These are phyloP conservation scores for Cystobasidium slooffiae DNA, from an alignment of 1,284 basidiomycete species.

Conservation along the genomic window DNA sequence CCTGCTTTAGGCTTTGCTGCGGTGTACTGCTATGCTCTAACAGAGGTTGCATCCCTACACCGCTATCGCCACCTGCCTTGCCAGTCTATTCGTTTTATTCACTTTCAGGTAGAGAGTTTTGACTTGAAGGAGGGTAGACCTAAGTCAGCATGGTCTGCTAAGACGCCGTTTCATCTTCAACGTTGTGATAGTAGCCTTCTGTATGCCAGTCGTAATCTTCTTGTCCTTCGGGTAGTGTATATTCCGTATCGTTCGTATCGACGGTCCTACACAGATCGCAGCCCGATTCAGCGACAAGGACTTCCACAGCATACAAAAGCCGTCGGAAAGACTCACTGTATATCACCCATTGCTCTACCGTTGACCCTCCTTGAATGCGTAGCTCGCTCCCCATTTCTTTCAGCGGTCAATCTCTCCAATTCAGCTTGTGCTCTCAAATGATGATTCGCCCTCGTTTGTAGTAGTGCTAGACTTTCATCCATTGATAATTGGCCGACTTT, in stretches of 20 bases:
- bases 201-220: constrained; percentile 43
- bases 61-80: neutral
- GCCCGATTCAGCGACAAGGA: neutral
- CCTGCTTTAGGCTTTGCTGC: too few species aligned
- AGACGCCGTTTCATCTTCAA: constrained; percentile 1
- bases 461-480: constrained; percentile 29
- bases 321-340: too few species aligned
- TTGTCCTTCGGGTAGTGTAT: constrained; percentile 18
- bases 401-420: constrained; percentile 4
- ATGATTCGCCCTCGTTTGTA: constrained; percentile 18
- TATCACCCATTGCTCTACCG: neutral
- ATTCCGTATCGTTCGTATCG: constrained; percentile 9
- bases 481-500: constrained; percentile 35
- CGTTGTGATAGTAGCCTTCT: constrained; percentile 40
- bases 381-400: neutral
- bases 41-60: too few species aligned
- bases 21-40: too few species aligned
- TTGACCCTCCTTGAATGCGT: neutral
- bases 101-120: too few species aligned
- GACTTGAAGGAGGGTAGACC: too few species aligned
- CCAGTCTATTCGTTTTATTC: neutral
- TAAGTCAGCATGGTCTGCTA: neutral
- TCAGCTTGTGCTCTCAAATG: constrained; percentile 16
- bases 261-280: neutral
- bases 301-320: too few species aligned